A percentile compares a stretch with the other conserved stretches of the same genome.
Evolutionary conservation across 2,329 filamentous ascomycete species (phyloP).

Genomic region (Colletotrichum tabaci): DNA sequence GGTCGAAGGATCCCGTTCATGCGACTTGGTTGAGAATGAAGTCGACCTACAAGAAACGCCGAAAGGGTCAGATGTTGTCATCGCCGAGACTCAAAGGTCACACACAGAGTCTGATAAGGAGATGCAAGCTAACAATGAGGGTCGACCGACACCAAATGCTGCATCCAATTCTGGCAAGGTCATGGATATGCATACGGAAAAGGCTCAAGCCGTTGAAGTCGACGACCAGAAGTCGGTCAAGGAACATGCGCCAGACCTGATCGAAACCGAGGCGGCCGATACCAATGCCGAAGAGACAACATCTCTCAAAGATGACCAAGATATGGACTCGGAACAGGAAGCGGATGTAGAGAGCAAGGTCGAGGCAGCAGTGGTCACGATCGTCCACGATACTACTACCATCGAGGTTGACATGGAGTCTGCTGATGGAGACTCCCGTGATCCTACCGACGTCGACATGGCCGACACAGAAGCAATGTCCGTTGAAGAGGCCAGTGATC

Average conservation of each 20-base stretch:
- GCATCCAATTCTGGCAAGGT: neutral
- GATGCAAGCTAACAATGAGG: neutral
- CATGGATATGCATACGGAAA: neutral
- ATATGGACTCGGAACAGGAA: neutral
- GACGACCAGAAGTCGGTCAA: neutral
- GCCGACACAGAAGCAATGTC: slow-evolving; percentile 34
- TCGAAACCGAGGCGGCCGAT: neutral
- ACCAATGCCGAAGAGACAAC: neutral
- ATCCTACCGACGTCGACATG: slow-evolving; percentile 33
- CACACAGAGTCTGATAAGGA: neutral
- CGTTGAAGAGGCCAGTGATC: slow-evolving; percentile 15
- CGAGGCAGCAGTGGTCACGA: slow-evolving; percentile 15
- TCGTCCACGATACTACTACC: slow-evolving; percentile 7
- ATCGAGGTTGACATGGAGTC: slow-evolving; percentile 25
- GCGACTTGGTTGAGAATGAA: neutral
- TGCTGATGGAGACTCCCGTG: slow-evolving; percentile 9
- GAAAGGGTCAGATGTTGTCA: neutral
- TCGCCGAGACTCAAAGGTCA: neutral
- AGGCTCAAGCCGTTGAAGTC: neutral
- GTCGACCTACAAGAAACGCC: neutral
- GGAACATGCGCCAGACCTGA: neutral
- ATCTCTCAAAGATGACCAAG: neutral
- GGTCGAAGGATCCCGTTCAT: neutral
- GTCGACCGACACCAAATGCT: neutral
- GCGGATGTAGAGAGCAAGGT: neutral